Evolutionary conservation across 1,284 basidiomycete species (phyloP).

Genomic region (Tilletia setariae): DNA sequence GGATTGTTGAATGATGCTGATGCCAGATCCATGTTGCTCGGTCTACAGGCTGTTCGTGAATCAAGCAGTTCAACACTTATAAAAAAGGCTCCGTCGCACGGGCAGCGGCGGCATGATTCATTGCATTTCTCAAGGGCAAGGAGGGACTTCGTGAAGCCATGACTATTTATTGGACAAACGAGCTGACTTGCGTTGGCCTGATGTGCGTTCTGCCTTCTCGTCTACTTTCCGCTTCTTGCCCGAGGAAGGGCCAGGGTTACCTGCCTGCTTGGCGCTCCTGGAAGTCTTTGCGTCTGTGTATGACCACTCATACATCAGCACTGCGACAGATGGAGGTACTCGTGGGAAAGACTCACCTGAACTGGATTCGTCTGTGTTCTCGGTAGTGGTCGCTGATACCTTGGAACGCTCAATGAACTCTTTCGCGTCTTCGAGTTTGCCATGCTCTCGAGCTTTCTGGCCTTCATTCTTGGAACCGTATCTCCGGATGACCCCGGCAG

Average conservation of each 20-base stretch:
- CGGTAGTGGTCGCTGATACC: not conserved
- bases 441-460: slow-evolving; percentile 4
- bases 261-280: too few species aligned
- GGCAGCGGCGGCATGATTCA: slow-evolving; percentile 60
- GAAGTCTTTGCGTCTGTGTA: not conserved
- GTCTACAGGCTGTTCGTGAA: too few species aligned
- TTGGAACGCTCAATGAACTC: not conserved
- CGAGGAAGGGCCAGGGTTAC: not conserved
- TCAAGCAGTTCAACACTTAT: too few species aligned
- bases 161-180: not conserved
- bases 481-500: not conserved
- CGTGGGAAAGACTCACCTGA: not conserved
- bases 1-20: not conserved
- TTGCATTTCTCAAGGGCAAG: slow-evolving; percentile 68
- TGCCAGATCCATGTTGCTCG: too few species aligned
- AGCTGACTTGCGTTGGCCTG: not conserved
- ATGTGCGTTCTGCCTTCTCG: not conserved
- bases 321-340: too few species aligned
- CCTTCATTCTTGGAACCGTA: not conserved
- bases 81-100: not conserved
- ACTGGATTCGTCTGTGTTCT: not conserved
- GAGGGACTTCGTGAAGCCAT: not conserved
- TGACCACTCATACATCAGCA: too few species aligned
- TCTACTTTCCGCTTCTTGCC: not conserved
- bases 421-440: not conserved